Evolutionary conservation across 106 monocot species (phyloP), one percentile per base, ranked within the genome.

Genomic region (Allium fistulosum): DNA sequence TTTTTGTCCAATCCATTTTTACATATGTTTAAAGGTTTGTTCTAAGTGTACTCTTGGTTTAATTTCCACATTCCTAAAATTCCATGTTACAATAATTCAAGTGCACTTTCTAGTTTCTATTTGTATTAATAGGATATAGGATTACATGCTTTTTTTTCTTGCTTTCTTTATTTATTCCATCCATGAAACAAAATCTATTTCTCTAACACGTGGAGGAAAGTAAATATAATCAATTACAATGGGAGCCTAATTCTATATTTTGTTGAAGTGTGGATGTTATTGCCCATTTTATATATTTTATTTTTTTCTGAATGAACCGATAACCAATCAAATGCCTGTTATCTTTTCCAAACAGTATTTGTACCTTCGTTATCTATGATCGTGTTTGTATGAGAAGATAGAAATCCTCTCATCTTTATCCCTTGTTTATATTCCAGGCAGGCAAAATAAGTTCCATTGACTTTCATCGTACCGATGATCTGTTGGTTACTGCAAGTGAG

Each of bases 381-480:
- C 17, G 5, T 26, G 64, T 37, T 5, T 37, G 37, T 37, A 0
- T 2, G 37, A 37, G 37, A 37, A 37, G 37, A 4, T 2, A 37
- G 4, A 37, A 2, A 37, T 37, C 37, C 37, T 37, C 48, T 64
- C 64, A 48, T 15, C 10, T 64, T 26, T 9, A 64, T 64, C 13
- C 8, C 51, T 55, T 22, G 15, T 27, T 53, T 65, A 49, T 26
- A 61, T 72, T 71, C 17, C 70, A 91, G 95, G 85, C 9, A 58
- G 96, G 96, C 53, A 86, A 83, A 55, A 92, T 96, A 58, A 88
- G 59, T 75, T 92, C 81, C 46, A 62, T 92, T 47, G 96, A 96
- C 79, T 96, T 96, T 73, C 96, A 92, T 70, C 83, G 91, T 58
- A 88, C 73, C 50, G 96, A 96, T 22, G 96, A 96, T 76, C 70